Evolutionary conservation across 352 stramenopile genomes (phyloP).

Genomic region (Pythium folliculosum): DNA sequence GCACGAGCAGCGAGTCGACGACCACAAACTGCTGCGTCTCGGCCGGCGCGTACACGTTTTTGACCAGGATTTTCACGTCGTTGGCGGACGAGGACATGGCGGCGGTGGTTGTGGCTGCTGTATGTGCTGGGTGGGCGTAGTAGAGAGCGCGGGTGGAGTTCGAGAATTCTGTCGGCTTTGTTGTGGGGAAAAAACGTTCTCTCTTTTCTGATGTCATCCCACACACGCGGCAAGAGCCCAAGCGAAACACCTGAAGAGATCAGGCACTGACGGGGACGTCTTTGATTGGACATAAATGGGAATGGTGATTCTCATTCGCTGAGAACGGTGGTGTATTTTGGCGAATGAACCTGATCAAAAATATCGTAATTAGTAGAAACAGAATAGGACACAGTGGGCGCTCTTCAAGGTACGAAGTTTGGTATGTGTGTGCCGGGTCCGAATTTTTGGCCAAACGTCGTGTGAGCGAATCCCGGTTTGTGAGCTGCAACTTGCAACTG

Average conservation of each 20-base stretch:
- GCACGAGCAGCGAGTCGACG: constrained; percentile 37
- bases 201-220: constrained; percentile 26
- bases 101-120: background rate
- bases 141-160: background rate
- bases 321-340: background rate
- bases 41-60: constrained; percentile 75
- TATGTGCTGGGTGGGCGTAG: background rate
- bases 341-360: background rate
- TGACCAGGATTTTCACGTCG: constrained; percentile 69
- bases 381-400: background rate
- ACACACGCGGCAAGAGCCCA: constrained; percentile 15
- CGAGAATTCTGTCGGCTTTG: background rate
- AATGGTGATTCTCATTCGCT: background rate
- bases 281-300: constrained; percentile 6
- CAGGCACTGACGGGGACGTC: background rate
- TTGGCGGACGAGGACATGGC: background rate
- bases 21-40: constrained; percentile 56
- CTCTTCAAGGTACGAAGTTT: constrained; percentile 1
- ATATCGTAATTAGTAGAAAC: background rate
- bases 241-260: constrained; percentile 18
- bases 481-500: background rate
- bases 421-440: too few relatives aligned
- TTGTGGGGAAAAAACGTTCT: too few relatives aligned
- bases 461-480: background rate
- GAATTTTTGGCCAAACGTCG: constrained; percentile 25